These are phyloP conservation scores for Plectosphaerella cucumerina DNA, from an alignment of 2,329 filamentous ascomycete species.

Conservation along the genomic window DNA sequence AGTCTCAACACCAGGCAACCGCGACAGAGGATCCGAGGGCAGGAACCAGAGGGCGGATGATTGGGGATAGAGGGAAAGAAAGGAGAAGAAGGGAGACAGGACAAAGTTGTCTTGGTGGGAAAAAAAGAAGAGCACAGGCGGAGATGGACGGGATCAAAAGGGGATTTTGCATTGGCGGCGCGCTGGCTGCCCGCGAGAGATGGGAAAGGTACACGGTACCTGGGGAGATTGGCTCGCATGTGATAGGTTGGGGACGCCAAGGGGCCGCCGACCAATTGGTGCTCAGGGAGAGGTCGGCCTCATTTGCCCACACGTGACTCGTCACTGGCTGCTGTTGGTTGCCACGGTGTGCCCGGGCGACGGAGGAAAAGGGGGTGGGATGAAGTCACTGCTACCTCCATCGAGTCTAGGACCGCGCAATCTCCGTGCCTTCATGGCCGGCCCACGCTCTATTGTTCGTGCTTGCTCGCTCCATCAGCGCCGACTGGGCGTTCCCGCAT, in stretches of 20 bases:
- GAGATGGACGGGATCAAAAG: constrained; percentile 11
- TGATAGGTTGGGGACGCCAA: background rate
- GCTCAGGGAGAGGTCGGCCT: background rate
- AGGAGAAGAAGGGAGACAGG: constrained; percentile 4
- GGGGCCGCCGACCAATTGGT: background rate
- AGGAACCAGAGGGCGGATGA: constrained; percentile 14
- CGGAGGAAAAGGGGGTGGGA: background rate
- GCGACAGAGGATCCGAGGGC: constrained; percentile 16
- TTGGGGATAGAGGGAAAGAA: constrained; percentile 13
- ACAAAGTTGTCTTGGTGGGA: background rate
- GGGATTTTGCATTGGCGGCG: constrained; percentile 12
- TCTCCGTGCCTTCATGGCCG: background rate
- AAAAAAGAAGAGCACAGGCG: constrained; percentile 7
- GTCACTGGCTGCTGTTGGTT: background rate
- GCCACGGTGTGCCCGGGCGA: background rate
- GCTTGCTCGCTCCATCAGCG: no score
- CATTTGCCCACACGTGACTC: constrained; percentile 1
- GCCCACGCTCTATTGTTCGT: background rate
- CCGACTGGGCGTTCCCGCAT: no score
- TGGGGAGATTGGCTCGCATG: constrained; percentile 1
- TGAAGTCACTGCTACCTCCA: background rate
- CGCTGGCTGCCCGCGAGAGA: background rate
- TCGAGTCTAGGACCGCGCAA: background rate
- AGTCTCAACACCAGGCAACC: constrained; percentile 24
- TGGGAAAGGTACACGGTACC: background rate